Percentiles rank a stretch among this genome's conserved stretches.
phyloP scores from a whole-genome alignment of 306 rosid species.

The Coriaria nepalensis region DNA sequence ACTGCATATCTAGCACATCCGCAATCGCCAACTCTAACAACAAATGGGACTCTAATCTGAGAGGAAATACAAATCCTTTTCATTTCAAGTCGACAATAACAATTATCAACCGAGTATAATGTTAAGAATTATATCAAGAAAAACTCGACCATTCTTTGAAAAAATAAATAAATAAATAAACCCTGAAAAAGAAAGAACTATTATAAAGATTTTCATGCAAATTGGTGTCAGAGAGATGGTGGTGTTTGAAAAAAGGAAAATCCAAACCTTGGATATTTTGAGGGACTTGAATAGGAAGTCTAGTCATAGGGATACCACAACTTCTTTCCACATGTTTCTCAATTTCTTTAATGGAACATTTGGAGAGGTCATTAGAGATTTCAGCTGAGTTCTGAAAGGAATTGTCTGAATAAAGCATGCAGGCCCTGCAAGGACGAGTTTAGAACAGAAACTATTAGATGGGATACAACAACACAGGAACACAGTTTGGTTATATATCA shows the following conservation, averaged over 20 bases:
- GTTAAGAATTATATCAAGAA: not conserved
- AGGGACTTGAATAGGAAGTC: slow-evolving; percentile 73
- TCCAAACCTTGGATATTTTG: slow-evolving; percentile 68
- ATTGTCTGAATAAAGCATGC: slow-evolving; percentile 68
- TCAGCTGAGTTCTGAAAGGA: slow-evolving; percentile 39
- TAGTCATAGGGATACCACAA: slow-evolving; percentile 37
- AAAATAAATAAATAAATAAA: too few relatives aligned
- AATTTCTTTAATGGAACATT: slow-evolving; percentile 68
- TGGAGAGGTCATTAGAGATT: slow-evolving; percentile 70
- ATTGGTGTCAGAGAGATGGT: not conserved
- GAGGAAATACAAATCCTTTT: too few relatives aligned
- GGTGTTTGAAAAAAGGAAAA: not conserved
- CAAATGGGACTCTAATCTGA: too few relatives aligned
- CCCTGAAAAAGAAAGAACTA: slow-evolving; percentile 1
- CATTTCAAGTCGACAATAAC: too few relatives aligned
- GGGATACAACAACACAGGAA: slow-evolving; percentile 1
- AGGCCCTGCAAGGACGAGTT: slow-evolving; percentile 42
- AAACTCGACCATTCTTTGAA: too few relatives aligned
- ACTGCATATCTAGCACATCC: too few relatives aligned
- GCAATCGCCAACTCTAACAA: too few relatives aligned
- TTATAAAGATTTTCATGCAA: not conserved
- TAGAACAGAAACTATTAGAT: too few relatives aligned
- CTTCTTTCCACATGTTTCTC: slow-evolving; percentile 56
- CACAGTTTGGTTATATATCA: not conserved
- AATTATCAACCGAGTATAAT: too few relatives aligned